phyloP scores from a whole-genome alignment of 2,329 filamentous ascomycete species.

The Fusarium sp. region DNA sequence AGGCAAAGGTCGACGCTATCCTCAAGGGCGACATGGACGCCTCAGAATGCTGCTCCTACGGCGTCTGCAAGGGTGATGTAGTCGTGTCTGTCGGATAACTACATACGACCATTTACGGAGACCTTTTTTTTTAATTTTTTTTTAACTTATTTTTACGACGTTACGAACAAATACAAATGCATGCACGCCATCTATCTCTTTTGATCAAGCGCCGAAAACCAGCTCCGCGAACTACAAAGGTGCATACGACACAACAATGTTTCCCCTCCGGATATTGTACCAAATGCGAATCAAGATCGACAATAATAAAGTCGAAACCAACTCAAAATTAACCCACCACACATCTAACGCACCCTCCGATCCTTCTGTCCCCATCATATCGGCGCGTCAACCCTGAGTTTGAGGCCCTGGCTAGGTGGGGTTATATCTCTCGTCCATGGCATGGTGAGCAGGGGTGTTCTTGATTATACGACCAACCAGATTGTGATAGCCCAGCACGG shows the following conservation, averaged over 20 bases:
- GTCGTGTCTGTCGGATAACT: constrained; percentile 61
- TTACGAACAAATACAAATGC: constrained; percentile 35
- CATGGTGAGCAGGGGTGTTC: constrained; percentile 1
- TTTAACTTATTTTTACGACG: constrained; percentile 34
- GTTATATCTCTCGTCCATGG: constrained; percentile 1
- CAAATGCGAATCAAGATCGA: constrained; percentile 6
- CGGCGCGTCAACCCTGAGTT: not conserved
- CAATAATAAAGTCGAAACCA: constrained; percentile 2
- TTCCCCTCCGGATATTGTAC: not conserved
- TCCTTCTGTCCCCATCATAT: not conserved
- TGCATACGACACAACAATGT: not conserved
- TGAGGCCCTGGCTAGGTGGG: not conserved
- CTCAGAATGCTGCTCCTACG: constrained; percentile 70
- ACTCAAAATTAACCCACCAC: not conserved
- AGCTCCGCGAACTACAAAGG: not conserved
- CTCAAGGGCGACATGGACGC: constrained; percentile 63
- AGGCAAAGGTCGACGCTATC: constrained; percentile 60
- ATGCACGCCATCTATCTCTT: constrained; percentile 4
- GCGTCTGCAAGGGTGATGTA: constrained; percentile 66
- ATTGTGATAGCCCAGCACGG: not conserved
- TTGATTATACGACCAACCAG: constrained; percentile 4
- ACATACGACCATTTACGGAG: not conserved
- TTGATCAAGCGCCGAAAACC: not conserved
- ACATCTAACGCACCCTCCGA: not conserved
- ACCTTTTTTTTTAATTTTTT: not conserved